Conservation (phyloP, 106 monocot species). For the Apostasia shenzhenica region DNA sequence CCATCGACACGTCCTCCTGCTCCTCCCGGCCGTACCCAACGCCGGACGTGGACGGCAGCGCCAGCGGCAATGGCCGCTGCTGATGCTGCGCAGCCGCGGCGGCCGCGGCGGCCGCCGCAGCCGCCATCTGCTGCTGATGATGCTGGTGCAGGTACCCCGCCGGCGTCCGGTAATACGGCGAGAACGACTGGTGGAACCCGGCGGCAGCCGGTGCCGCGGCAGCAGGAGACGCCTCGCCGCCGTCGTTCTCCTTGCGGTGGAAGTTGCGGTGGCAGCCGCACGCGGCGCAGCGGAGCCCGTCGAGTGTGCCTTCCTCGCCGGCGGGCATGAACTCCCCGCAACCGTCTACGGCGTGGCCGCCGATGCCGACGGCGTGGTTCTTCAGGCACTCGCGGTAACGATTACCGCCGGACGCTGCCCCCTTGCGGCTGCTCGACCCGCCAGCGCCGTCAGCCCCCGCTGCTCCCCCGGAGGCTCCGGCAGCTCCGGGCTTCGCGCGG, state of each 20-base stretch:
- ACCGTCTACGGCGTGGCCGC: slow-evolving; percentile 92
- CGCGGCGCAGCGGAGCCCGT: slow-evolving; percentile 87
- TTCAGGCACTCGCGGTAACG: slow-evolving; percentile 78
- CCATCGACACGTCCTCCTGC: slow-evolving; percentile 48
- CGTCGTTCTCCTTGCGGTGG: slow-evolving; percentile 73
- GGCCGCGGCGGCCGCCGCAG: slow-evolving; percentile 3
- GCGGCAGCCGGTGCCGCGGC: slow-evolving; percentile 4
- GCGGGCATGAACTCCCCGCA: slow-evolving; percentile 91
- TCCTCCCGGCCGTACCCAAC: slow-evolving; percentile 63
- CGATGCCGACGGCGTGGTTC: slow-evolving; percentile 79
- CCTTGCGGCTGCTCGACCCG: background rate
- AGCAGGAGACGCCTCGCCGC: background rate
- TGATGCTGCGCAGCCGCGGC: slow-evolving; percentile 6
- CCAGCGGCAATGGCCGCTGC: slow-evolving; percentile 30
- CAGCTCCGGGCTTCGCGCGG: background rate
- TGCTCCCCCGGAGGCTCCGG: background rate
- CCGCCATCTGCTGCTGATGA: slow-evolving; percentile 7
- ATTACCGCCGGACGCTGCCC: slow-evolving; percentile 1
- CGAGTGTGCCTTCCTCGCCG: slow-evolving; percentile 71
- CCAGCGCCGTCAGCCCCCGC: background rate
- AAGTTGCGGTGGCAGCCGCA: slow-evolving; percentile 97
- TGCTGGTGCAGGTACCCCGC: slow-evolving; percentile 44
- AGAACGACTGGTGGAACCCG: slow-evolving; percentile 33
- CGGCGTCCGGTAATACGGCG: slow-evolving; percentile 66
- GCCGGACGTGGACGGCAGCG: slow-evolving; percentile 76